Evolutionary conservation across 257 asterid species (phyloP).

Genomic region (Voacanga thouarsii): DNA sequence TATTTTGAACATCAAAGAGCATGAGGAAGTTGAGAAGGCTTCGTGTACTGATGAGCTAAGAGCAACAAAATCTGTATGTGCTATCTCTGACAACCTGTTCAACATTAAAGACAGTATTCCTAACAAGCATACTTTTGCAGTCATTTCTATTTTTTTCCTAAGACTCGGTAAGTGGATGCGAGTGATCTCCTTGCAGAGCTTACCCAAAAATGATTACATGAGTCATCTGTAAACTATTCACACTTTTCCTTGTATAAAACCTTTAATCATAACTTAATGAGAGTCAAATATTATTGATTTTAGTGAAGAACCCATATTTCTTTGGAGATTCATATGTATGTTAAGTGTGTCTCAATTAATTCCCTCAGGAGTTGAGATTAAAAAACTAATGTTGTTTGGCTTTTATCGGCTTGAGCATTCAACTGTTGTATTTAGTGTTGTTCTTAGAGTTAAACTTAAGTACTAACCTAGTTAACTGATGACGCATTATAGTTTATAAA

Average conservation of each 20-base stretch:
- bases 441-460: neutral
- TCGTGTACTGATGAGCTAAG: conserved; percentile 35
- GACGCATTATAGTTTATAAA: neutral
- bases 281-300: neutral
- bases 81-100: conserved; percentile 50
- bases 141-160: conserved; percentile 56
- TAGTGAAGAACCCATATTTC: neutral
- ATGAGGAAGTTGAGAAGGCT: conserved; percentile 40
- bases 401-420: neutral
- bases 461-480: neutral
- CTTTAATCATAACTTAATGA: neutral
- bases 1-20: conserved; percentile 35
- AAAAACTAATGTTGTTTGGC: neutral
- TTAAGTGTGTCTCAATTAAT: neutral
- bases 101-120: conserved; percentile 35
- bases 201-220: neutral
- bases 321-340: neutral
- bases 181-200: neutral
- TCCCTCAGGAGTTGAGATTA: neutral
- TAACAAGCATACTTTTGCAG: conserved; percentile 54
- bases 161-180: conserved; percentile 65
- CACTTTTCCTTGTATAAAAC: neutral
- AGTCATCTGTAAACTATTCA: neutral
- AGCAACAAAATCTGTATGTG: conserved; percentile 47
- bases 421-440: neutral